Conservation (phyloP, 1,284 basidiomycete species). For the Rhodotorula glutinis region DNA sequence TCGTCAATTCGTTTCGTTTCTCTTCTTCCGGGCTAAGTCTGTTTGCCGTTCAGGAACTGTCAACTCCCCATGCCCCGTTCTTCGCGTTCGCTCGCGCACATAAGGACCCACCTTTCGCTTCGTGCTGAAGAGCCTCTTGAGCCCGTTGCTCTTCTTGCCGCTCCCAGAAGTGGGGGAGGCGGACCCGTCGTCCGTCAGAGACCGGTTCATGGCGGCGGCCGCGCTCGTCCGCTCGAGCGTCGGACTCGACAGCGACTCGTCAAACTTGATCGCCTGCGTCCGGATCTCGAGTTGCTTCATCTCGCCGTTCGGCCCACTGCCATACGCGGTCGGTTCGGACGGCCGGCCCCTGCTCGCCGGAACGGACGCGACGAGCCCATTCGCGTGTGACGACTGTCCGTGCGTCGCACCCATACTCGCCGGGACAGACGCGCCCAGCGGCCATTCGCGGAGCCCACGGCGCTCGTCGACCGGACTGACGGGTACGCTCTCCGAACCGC, state of each 20-base stretch:
- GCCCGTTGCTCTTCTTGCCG: slow-evolving; percentile 17
- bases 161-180: slow-evolving; percentile 3
- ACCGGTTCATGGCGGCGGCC: neutral
- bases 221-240: slow-evolving; percentile 2
- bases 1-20: too few relatives aligned
- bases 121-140: slow-evolving; percentile 34
- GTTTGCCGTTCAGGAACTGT: too few relatives aligned
- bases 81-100: too few relatives aligned
- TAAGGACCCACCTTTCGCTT: slow-evolving; percentile 38
- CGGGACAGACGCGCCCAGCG: slow-evolving; percentile 7
- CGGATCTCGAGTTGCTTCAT: slow-evolving; percentile 9
- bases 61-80: too few relatives aligned
- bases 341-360: neutral
- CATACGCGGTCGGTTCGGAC: neutral
- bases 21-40: too few relatives aligned
- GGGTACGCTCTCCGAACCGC: slow-evolving; percentile 13
- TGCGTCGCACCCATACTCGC: neutral
- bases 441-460: slow-evolving; percentile 10
- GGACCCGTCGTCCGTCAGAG: slow-evolving; percentile 2
- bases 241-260: slow-evolving; percentile 6
- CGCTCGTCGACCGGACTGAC: slow-evolving; percentile 18
- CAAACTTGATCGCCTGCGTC: slow-evolving; percentile 23
- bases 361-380: neutral
- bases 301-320: neutral
- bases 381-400: neutral